Evolutionary conservation across 2,329 filamentous ascomycete species (phyloP).

Genomic region (Furcasterigmium sp.): DNA sequence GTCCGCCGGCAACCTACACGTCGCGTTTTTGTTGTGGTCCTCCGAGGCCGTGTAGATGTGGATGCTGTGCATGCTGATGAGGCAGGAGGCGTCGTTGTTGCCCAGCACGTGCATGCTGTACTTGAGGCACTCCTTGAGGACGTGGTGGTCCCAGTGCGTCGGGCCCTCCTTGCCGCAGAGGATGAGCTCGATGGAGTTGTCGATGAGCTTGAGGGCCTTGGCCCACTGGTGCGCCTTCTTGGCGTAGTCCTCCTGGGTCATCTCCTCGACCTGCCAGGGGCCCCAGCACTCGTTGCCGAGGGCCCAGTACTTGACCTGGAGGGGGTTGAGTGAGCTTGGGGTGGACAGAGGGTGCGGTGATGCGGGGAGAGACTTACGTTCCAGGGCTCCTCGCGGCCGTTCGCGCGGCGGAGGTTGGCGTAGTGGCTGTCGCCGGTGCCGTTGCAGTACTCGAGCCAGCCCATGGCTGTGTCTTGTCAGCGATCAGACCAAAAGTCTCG

Average conservation of each 20-base stretch:
- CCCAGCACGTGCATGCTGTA: constrained; percentile 26
- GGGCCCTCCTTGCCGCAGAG: constrained; percentile 69
- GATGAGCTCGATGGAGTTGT: constrained; percentile 64
- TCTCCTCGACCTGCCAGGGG: constrained; percentile 61
- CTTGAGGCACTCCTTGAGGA: constrained; percentile 62
- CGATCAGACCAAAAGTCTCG: no score
- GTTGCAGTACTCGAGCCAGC: constrained; percentile 86
- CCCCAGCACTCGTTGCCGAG: constrained; percentile 73
- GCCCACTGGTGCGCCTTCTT: constrained; percentile 67
- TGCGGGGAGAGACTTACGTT: constrained; percentile 29
- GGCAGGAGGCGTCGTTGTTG: constrained; percentile 24
- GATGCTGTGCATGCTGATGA: constrained; percentile 78
- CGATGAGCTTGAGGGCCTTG: constrained; percentile 66
- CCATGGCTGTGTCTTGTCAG: constrained; percentile 33
- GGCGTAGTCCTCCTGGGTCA: constrained; percentile 65
- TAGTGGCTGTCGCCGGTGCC: constrained; percentile 72
- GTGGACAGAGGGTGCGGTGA: neutral
- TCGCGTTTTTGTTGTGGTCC: constrained; percentile 43
- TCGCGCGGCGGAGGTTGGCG: constrained; percentile 70
- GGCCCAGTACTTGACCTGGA: constrained; percentile 70
- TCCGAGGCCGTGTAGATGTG: constrained; percentile 68
- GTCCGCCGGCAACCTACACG: constrained; percentile 16
- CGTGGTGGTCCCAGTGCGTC: constrained; percentile 67
- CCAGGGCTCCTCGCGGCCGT: constrained; percentile 73
- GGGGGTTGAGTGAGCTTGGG: neutral